A percentile compares a stretch with the other conserved stretches of the same genome.
Conservation (phyloP, 768 basidiomycete genomes). For the Podaxis pistillaris region DNA sequence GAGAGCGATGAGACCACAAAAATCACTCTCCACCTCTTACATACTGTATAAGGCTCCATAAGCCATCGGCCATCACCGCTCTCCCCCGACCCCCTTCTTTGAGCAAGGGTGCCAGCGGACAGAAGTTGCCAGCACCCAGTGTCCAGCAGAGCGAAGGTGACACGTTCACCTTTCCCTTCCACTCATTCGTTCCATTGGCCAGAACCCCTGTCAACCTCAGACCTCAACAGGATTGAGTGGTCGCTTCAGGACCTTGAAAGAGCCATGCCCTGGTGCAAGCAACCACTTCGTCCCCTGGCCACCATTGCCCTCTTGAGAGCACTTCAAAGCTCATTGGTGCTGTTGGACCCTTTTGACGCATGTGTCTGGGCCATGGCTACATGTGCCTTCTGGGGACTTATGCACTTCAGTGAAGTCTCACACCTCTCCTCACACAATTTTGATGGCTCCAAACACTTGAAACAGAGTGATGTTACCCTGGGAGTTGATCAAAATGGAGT, state of each 20-base stretch:
- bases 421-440: constrained; percentile 23
- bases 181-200: too few species aligned
- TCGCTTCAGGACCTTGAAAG: constrained; percentile 28
- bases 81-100: background rate
- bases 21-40: background rate
- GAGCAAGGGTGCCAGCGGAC: too few species aligned
- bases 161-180: too few species aligned
- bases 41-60: background rate
- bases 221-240: constrained; percentile 23
- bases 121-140: too few species aligned
- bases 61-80: constrained; percentile 3
- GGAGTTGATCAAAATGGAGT: constrained; percentile 23
- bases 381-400: constrained; percentile 39
- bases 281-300: constrained; percentile 30
- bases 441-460: constrained; percentile 22
- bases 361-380: constrained; percentile 35
- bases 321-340: constrained; percentile 19
- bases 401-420: constrained; percentile 36
- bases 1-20: background rate
- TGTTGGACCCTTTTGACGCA: constrained; percentile 34
- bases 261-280: constrained; percentile 12
- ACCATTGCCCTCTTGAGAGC: constrained; percentile 30
- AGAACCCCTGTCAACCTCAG: constrained; percentile 21
- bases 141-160: too few species aligned
- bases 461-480: constrained; percentile 20